These are phyloP conservation scores for Rugonectria rugulosa DNA, from an alignment of 2,329 filamentous ascomycete genomes.

Conservation along the genomic window DNA sequence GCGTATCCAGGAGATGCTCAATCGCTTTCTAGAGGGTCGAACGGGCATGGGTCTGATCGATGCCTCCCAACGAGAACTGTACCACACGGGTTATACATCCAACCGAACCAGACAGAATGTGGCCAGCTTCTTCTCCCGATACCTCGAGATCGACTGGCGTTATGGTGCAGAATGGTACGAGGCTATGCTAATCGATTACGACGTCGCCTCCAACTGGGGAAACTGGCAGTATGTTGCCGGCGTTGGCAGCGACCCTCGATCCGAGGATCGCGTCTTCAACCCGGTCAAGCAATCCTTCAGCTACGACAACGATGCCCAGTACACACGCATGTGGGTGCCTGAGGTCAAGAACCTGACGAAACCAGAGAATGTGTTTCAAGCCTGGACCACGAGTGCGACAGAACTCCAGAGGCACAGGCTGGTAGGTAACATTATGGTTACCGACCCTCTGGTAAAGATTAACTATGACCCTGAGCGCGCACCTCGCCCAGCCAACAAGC, in stretches of 20 bases:
- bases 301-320: slow-evolving; percentile 74
- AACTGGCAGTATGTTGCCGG: slow-evolving; percentile 86
- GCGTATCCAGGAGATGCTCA: slow-evolving; percentile 57
- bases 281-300: slow-evolving; percentile 82
- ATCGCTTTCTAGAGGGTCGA: slow-evolving; percentile 69
- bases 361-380: slow-evolving; percentile 71
- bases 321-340: slow-evolving; percentile 76
- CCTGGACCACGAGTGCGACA: slow-evolving; percentile 68
- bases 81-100: slow-evolving; percentile 79
- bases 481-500: slow-evolving; percentile 41
- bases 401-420: slow-evolving; percentile 66
- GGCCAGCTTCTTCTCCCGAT: slow-evolving; percentile 76
- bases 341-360: slow-evolving; percentile 66
- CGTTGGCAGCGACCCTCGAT: slow-evolving; percentile 80
- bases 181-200: slow-evolving; percentile 76
- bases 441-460: slow-evolving; percentile 70
- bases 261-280: slow-evolving; percentile 78
- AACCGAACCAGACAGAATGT: slow-evolving; percentile 81
- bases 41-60: slow-evolving; percentile 83
- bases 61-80: slow-evolving; percentile 77
- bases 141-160: slow-evolving; percentile 79
- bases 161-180: slow-evolving; percentile 87
- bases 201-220: slow-evolving; percentile 78
- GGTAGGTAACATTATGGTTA: slow-evolving; percentile 68
- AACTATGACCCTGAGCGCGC: slow-evolving; percentile 66